A percentile compares a stretch with the other conserved stretches of the same genome.
Conservation (phyloP, 345 rosid species). For the Bruguiera sexangula region DNA sequence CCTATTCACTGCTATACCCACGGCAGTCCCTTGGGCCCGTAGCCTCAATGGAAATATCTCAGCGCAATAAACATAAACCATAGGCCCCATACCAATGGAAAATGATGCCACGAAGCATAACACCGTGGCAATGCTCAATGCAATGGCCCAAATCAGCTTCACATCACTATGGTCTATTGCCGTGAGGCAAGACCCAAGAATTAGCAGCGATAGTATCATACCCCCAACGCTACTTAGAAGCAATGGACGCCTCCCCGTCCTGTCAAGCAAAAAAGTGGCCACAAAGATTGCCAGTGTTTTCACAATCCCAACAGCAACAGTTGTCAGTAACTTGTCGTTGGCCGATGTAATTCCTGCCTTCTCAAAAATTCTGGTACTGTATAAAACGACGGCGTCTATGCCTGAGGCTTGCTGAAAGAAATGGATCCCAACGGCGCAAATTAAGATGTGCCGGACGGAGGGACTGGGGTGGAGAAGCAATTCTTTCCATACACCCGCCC, state of each 20-base stretch:
- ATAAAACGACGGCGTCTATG: slow-evolving; percentile 76
- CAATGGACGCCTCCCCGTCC: slow-evolving; percentile 71
- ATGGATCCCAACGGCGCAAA: slow-evolving; percentile 69
- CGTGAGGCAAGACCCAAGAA: slow-evolving; percentile 52
- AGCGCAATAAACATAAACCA: slow-evolving; percentile 73
- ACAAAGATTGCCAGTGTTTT: slow-evolving; percentile 64
- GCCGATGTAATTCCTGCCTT: slow-evolving; percentile 61
- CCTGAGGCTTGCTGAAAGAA: slow-evolving; percentile 88
- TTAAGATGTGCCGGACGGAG: slow-evolving; percentile 63
- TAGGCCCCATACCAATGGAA: slow-evolving; percentile 88
- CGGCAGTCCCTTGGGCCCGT: slow-evolving; percentile 73
- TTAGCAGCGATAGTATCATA: slow-evolving; percentile 47
- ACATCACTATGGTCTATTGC: slow-evolving; percentile 38
- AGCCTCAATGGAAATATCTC: slow-evolving; percentile 84
- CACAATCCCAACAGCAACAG: slow-evolving; percentile 68
- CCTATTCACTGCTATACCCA: slow-evolving; percentile 63
- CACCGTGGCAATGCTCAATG: slow-evolving; percentile 44
- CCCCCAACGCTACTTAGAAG: slow-evolving; percentile 72
- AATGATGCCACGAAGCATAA: slow-evolving; percentile 60
- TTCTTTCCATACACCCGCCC: slow-evolving; percentile 70
- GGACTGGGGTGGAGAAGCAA: slow-evolving; percentile 62
- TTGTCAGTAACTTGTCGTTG: slow-evolving; percentile 52
- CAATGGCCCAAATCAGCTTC: slow-evolving; percentile 63
- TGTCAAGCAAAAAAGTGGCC: slow-evolving; percentile 68
- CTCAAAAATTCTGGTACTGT: slow-evolving; percentile 70